phyloP scores from a whole-genome alignment of 371 early-diverging fungal species.

The Apophysomyces variabilis region DNA sequence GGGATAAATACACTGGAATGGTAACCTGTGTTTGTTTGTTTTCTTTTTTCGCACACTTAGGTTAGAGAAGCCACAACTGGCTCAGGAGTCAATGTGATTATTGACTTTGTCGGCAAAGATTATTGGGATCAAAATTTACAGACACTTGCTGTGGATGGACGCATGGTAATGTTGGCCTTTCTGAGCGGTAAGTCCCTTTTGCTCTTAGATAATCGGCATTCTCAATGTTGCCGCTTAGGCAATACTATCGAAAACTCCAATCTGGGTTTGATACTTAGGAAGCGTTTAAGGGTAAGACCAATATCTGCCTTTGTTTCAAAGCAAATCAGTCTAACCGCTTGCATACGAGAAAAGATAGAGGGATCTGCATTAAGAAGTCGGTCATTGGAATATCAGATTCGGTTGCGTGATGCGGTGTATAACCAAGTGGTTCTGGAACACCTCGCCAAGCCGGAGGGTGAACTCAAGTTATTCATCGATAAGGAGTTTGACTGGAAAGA shows the following conservation, averaged over 20 bases:
- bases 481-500: slow-evolving; percentile 68
- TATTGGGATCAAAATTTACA: slow-evolving; percentile 71
- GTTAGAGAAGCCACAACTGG: slow-evolving; percentile 59
- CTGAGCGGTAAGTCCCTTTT: slow-evolving; percentile 51
- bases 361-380: slow-evolving; percentile 76
- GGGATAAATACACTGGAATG: not conserved
- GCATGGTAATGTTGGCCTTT: slow-evolving; percentile 72
- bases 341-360: slow-evolving; percentile 44
- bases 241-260: slow-evolving; percentile 50
- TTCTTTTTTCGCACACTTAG: slow-evolving; percentile 25
- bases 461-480: slow-evolving; percentile 60
- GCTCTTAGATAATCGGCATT: not conserved
- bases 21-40: slow-evolving; percentile 26
- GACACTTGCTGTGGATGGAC: slow-evolving; percentile 71
- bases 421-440: slow-evolving; percentile 52
- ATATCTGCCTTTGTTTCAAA: not conserved
- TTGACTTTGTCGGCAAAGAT: slow-evolving; percentile 75
- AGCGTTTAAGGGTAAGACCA: slow-evolving; percentile 61
- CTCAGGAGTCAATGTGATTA: slow-evolving; percentile 70
- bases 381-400: slow-evolving; percentile 62
- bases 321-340: not conserved
- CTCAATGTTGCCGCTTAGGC: slow-evolving; percentile 26
- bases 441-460: slow-evolving; percentile 42
- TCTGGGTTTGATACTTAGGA: slow-evolving; percentile 60
- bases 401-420: slow-evolving; percentile 54